Conservation (phyloP, 768 basidiomycete species). For the Heimioporus sp. region DNA sequence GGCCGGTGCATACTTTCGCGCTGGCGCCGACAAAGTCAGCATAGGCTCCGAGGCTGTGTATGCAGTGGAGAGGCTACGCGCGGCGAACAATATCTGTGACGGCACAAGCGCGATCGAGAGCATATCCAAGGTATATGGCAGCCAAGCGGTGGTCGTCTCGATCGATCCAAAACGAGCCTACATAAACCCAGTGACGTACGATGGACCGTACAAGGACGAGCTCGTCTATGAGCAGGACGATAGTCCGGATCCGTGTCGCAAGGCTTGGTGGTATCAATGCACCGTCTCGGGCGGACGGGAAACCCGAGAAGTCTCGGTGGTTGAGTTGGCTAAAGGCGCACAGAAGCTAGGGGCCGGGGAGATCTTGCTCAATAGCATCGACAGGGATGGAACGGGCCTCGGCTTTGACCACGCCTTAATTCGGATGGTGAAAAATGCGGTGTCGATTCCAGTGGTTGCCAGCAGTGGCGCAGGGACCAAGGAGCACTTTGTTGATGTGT, state of each 20-base stretch:
- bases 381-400: conserved; percentile 88
- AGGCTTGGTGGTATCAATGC: conserved; percentile 99
- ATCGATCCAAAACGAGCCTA: conserved; percentile 90
- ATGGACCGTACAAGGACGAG: conserved; percentile 66
- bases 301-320: conserved; percentile 75
- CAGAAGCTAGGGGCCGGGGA: conserved; percentile 93
- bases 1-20: conserved; percentile 93
- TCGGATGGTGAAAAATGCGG: conserved; percentile 66
- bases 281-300: conserved; percentile 94
- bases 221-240: conserved; percentile 47
- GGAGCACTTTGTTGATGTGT: conserved; percentile 87
- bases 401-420: conserved; percentile 91
- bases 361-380: conserved; percentile 93
- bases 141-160: conserved; percentile 97
- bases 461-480: conserved; percentile 87
- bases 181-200: conserved; percentile 62
- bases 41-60: conserved; percentile 96
- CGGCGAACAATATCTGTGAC: conserved; percentile 47
- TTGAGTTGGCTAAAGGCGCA: conserved; percentile 90
- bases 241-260: conserved; percentile 55
- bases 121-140: conserved; percentile 86
- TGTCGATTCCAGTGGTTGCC: conserved; percentile 90
- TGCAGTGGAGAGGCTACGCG: conserved; percentile 81
- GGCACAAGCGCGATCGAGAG: conserved; percentile 89
- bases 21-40: conserved; percentile 97